Base-by-base conservation (phyloP, 2,329 filamentous ascomycete species). In the Talaromyces sp. region DNA sequence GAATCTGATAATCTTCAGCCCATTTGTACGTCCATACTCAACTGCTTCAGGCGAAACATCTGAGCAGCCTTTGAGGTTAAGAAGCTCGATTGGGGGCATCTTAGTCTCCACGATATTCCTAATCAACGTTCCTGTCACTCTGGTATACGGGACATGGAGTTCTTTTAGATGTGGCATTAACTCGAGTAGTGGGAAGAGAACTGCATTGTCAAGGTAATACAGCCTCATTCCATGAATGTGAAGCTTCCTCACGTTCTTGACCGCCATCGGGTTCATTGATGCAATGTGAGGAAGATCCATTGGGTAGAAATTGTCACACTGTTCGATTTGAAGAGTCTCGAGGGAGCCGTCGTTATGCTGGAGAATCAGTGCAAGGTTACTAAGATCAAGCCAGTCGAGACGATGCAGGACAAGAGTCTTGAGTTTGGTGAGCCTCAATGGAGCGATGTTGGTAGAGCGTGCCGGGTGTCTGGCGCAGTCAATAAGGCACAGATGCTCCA, bases 41-140 rank as follows among this genome's bases (percentile, higher is more conserved):
- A 73, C 58, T 6, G 71, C 72, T 63, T 74, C 71, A 3, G 63
- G 63, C 8, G 70, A 73, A 0, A 73, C 62, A 17, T 60, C 43
- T 31, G 70, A 67, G 33, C 72, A 74, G 8, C 64, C 65, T 19
- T 57, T 66, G 4, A 69, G 54, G 53, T 64, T 60, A 19, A 74
- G 25, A 1, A 59, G 57, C n/a, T 71, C 63, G n/a, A 73, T 53
- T n/a, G 60, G 60, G 56, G 15, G 19, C 19, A 39, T 17, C 8
- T 10, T 19, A 37, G 22, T 22, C 19, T 39, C 35, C 31, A 51
- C 69, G 21, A 75, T 59, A n/a, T 56, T 63, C 33, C 71, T 73
- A 37, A 76, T 63, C 1, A 69, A 64, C 15, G 65, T 60, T 0
- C 73, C 73, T 5, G 70, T 74, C 5, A 76, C 67, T 11, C 55